Evolutionary conservation across 495 filamentous ascomycete species (phyloP).

Genomic region (Daldinia bambusicola): DNA sequence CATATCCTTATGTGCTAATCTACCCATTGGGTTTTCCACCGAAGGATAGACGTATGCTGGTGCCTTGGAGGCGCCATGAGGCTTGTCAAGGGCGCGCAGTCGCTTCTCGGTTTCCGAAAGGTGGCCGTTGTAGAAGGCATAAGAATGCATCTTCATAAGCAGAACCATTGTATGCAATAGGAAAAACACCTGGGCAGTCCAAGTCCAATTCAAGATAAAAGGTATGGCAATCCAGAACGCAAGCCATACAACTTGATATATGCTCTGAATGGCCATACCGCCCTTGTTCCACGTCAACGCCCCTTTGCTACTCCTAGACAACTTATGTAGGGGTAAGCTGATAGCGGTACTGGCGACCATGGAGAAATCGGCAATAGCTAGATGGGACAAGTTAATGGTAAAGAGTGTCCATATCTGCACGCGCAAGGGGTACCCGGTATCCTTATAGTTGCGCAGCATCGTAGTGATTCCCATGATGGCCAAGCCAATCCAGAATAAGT

Average conservation of each 20-base stretch:
- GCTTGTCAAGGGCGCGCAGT: conserved; percentile 80
- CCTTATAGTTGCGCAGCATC: conserved; percentile 89
- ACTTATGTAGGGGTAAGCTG: conserved; percentile 76
- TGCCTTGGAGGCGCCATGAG: conserved; percentile 71
- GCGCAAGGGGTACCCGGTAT: conserved; percentile 86
- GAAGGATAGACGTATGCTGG: conserved; percentile 82
- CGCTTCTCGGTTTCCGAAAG: conserved; percentile 85
- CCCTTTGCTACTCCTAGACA: conserved; percentile 66
- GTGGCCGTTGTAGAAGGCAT: conserved; percentile 97
- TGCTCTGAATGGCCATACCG: conserved; percentile 83
- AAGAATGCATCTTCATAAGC: conserved; percentile 99
- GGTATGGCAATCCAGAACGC: conserved; percentile 87
- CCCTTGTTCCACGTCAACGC: conserved; percentile 76
- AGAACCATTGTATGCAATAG: conserved; percentile 89
- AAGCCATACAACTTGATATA: conserved; percentile 84
- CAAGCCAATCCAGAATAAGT: conserved; percentile 95
- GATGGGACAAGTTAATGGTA: conserved; percentile 84
- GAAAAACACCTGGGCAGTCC: conserved; percentile 94
- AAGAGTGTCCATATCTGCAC: conserved; percentile 88
- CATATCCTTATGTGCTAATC: conserved; percentile 43
- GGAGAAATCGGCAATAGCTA: conserved; percentile 81
- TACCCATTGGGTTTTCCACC: conserved; percentile 62
- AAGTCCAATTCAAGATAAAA: conserved; percentile 88
- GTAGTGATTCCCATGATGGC: conserved; percentile 97
- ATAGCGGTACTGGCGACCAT: conserved; percentile 84